Base-by-base conservation (phyloP, 129 eudicot species). In the Glebionis coronaria region DNA sequence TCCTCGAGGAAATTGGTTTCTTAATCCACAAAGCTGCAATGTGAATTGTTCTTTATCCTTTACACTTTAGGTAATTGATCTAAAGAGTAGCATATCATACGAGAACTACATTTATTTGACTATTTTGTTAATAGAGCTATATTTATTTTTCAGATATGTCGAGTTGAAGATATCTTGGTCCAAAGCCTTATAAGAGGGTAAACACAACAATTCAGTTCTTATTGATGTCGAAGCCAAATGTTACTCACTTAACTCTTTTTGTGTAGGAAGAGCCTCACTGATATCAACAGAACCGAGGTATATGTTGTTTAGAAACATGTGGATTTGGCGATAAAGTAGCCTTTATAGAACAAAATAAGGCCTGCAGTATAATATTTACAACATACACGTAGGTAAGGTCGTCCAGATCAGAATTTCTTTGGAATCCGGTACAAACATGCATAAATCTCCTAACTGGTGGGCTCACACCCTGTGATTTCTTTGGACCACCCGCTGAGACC, bases 11-110 rank as follows among this genome's bases (percentile, higher is more conserved):
- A n/a, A n/a, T n/a, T n/a, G n/a, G n/a, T n/a, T n/a, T n/a, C 87
- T 94, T 54, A 88, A 82, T 76, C 99, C 99, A 67, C 99, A 97
- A 61, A 97, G 90, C n/a, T 94, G 99, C 78, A 94, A 87, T 28
- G 87, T 94, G 73, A 94, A 94, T 73, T 87, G 97, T 75, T 84
- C 97, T 18, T 82, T 94, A 73, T 65, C 99, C 76, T 94, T 94
- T 60, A 94, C 97, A 69, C 95, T 94, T 67, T 97, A 94, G 99
- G 99, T 94, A 54, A 18, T 27, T 73, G 45, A 45, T 16, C 1
- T 14, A 53, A 13, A 20, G 60, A 23, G 16, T 49, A 46, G 4
- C 38, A 7, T 14, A 1, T 42, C 16, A 18, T 63, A 51, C 14
- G 38, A 52, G 21, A n/a, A n/a, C n/a, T 40, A 46, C 56, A 46